Evolutionary conservation across 768 basidiomycete species (phyloP).

Genomic region (Suillus brevipes): DNA sequence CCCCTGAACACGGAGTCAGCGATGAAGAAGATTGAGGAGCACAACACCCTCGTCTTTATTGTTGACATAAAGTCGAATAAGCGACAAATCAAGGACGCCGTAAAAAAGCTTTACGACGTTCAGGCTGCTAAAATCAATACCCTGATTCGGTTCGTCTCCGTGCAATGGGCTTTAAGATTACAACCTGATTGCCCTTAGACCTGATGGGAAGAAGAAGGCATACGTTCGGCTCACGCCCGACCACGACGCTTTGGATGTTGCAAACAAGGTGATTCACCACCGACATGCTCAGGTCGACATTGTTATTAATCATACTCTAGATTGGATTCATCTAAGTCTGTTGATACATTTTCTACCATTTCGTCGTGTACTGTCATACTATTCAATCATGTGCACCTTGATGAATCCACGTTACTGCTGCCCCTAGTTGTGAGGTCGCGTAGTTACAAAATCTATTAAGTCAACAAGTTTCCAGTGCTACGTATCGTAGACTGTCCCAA

Average conservation of each 20-base stretch:
- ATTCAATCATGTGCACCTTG: conserved; percentile 11
- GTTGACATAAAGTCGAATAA: conserved; percentile 96
- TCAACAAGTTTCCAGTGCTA: background rate
- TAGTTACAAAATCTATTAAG: background rate
- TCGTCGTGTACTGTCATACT: conserved; percentile 7
- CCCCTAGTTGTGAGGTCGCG: background rate
- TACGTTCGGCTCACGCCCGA: conserved; percentile 95
- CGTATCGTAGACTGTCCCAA: background rate
- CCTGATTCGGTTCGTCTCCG: conserved; percentile 77
- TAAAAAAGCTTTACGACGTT: conserved; percentile 99
- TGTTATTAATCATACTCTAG: conserved; percentile 36
- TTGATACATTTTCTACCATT: conserved; percentile 4
- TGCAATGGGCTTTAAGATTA: background rate
- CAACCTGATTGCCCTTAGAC: conserved; percentile 46
- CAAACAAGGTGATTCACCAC: conserved; percentile 77
- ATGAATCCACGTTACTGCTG: background rate
- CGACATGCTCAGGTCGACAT: conserved; percentile 2
- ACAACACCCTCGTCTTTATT: conserved; percentile 98
- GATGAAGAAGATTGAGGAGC: conserved; percentile 99
- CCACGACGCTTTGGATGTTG: conserved; percentile 94
- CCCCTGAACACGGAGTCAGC: conserved; percentile 94
- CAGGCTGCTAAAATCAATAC: conserved; percentile 97
- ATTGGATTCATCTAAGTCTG: conserved; percentile 87
- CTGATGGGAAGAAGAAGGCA: conserved; percentile 99
- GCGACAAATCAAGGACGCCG: conserved; percentile 98